A percentile compares a stretch with the other conserved stretches of the same genome.
Conservation (phyloP, 2,329 filamentous ascomycete genomes). For the Trichoderma sp. region DNA sequence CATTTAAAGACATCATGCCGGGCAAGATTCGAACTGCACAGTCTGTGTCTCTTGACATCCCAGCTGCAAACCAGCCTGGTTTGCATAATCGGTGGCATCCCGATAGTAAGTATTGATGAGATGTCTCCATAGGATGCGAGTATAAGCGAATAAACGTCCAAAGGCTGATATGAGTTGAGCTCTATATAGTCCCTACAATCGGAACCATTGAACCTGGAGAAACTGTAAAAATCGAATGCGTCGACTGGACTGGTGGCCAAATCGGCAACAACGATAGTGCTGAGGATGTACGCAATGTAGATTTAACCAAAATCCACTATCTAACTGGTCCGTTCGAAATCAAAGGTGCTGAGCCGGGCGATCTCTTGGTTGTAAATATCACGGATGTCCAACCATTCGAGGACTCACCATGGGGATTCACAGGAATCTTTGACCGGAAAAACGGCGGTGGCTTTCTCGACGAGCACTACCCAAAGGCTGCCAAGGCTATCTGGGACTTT, state of each 20-base stretch:
- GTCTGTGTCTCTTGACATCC: constrained; percentile 59
- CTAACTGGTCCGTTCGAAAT: constrained; percentile 88
- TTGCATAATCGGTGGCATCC: constrained; percentile 93
- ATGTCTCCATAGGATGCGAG: not conserved
- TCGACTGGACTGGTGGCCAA: constrained; percentile 84
- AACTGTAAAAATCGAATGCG: constrained; percentile 90
- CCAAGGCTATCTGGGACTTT: constrained; percentile 64
- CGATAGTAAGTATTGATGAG: constrained; percentile 62
- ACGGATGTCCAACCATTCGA: constrained; percentile 90
- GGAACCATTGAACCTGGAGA: constrained; percentile 79
- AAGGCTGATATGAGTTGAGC: not conserved
- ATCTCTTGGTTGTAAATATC: constrained; percentile 84
- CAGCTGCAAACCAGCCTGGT: constrained; percentile 68
- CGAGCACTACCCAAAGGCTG: constrained; percentile 81
- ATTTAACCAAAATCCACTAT: constrained; percentile 84
- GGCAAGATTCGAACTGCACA: constrained; percentile 66
- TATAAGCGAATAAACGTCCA: too few species aligned
- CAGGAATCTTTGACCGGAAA: constrained; percentile 74
- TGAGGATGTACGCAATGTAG: constrained; percentile 84
- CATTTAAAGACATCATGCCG: constrained; percentile 37
- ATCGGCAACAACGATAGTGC: constrained; percentile 88
- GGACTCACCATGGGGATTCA: constrained; percentile 88
- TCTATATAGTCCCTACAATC: constrained; percentile 67
- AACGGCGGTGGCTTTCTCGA: constrained; percentile 92
- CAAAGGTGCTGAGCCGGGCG: constrained; percentile 80